Percentiles rank a stretch among this genome's conserved stretches.
These are phyloP conservation scores for Irpex sp. DNA, from an alignment of 1,284 basidiomycete species.

Conservation along the genomic window DNA sequence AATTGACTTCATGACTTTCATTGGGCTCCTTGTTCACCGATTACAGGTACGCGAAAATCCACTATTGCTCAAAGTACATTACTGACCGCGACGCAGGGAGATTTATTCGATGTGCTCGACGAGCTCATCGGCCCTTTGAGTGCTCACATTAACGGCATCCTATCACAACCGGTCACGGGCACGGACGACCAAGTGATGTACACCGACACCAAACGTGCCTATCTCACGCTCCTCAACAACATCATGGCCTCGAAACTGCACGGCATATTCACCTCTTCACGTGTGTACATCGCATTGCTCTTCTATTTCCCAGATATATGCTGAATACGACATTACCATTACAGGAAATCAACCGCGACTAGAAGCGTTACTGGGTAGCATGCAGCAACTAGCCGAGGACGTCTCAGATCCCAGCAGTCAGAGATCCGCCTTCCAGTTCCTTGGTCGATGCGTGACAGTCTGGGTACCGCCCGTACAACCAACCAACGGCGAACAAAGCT, in stretches of 20 bases:
- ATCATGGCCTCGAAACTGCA: slow-evolving; percentile 81
- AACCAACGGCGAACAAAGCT: slow-evolving; percentile 23
- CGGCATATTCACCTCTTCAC: slow-evolving; percentile 80
- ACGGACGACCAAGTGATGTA: slow-evolving; percentile 89
- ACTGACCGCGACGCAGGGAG: slow-evolving; percentile 41
- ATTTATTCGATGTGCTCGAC: slow-evolving; percentile 84
- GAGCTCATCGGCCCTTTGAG: slow-evolving; percentile 86
- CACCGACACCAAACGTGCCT: slow-evolving; percentile 86
- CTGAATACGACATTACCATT: not conserved
- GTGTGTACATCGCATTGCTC: slow-evolving; percentile 43
- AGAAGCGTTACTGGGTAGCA: slow-evolving; percentile 62
- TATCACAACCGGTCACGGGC: slow-evolving; percentile 81
- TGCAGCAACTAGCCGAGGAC: slow-evolving; percentile 76
- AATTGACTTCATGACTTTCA: slow-evolving; percentile 94
- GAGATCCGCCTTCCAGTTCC: slow-evolving; percentile 78
- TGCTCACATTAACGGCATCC: slow-evolving; percentile 75
- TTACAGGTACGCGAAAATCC: slow-evolving; percentile 63
- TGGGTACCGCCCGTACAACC: slow-evolving; percentile 64
- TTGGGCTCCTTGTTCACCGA: slow-evolving; percentile 86
- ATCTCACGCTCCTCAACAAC: slow-evolving; percentile 79
- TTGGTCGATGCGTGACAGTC: slow-evolving; percentile 69
- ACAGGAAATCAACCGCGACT: slow-evolving; percentile 80
- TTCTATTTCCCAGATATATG: not conserved
- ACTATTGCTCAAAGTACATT: not conserved
- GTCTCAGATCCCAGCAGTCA: slow-evolving; percentile 70